Base-by-base conservation (phyloP, 2,329 filamentous ascomycete species). In the Grosmannia huntii region DNA sequence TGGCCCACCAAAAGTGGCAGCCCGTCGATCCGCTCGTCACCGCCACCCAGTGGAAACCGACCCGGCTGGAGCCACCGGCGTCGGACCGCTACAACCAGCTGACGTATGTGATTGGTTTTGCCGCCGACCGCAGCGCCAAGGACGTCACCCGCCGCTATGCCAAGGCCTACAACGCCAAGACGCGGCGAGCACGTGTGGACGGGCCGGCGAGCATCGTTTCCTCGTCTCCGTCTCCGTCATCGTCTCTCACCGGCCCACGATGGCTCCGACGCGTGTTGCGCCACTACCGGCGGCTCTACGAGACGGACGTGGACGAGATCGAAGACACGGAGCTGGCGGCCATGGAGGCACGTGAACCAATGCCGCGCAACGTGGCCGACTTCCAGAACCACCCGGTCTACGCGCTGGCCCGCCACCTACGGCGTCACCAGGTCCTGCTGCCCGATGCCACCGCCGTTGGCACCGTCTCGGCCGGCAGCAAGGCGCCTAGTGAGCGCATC, bases 131-230 rank as follows among this genome's bases (percentile, higher is more conserved):
- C 3, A 82, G 81, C 16, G 90, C 84, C 0, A 83, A 81, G 66
- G 94, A 99, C 66, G 89, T 99, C 0, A 99, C 94, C 0, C 80
- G 84, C 58, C 83, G 94, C 19, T 99, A 99, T 67, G 80, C 85
- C 1, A 95, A 94, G 69, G 86, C 86, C 0, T 97, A 87, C 71
- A 94, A 90, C 64, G 88, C 91, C 25, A 97, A 97, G 71, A 96
- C 91, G 1, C 81, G 89, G 25, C 90, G 84, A 62, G 71, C 81
- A 60, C 84, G 94, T n/a, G 79, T 99, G 1, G 94, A 97, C 59
- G 66, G 65, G 0, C 44, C 59, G 11, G 48, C 33, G 14, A 51
- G 59, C 31, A 27, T 58, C 53, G 70, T 28, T 16, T 41, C 38
- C 12, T 41, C 38, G 38, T 48, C 46, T 21, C n/a, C 4, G 28